Percentiles rank a stretch among this genome's conserved stretches.
phyloP scores from a whole-genome alignment of 75 land plant species.

The Pinus tabuliformis region DNA sequence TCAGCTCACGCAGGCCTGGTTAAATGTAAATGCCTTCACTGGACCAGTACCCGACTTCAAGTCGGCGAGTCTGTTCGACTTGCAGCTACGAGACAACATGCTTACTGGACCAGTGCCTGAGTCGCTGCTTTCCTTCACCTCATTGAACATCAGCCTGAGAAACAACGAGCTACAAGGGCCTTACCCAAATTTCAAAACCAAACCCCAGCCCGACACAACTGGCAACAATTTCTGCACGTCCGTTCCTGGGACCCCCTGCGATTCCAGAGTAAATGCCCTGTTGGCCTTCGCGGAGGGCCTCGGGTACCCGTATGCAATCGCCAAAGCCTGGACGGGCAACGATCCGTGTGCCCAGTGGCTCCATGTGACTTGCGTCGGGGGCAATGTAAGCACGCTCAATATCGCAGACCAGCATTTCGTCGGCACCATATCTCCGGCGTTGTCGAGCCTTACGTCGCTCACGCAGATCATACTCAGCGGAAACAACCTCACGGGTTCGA shows the following conservation, averaged over 20 bases:
- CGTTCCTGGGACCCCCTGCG: slow-evolving; percentile 40
- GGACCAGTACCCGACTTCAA: too few relatives aligned
- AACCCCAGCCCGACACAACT: slow-evolving; percentile 5
- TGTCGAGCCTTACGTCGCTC: slow-evolving; percentile 43
- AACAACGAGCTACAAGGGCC: slow-evolving; percentile 81
- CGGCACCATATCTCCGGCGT: slow-evolving; percentile 65
- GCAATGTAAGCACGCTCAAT: slow-evolving; percentile 26
- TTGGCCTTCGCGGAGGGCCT: slow-evolving; percentile 30
- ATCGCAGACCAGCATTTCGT: slow-evolving; percentile 34
- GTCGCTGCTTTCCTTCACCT: too few relatives aligned
- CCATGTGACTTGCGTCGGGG: slow-evolving; percentile 41
- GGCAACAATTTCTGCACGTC: slow-evolving; percentile 51
- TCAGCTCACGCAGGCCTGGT: too few relatives aligned
- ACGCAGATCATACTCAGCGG: slow-evolving; percentile 43
- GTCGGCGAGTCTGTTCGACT: slow-evolving; percentile 22
- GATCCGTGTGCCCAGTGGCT: slow-evolving; percentile 63
- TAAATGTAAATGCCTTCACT: too few relatives aligned
- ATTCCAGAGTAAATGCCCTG: slow-evolving; percentile 35
- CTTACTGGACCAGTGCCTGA: slow-evolving; percentile 72
- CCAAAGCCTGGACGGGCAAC: slow-evolving; percentile 65
- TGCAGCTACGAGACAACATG: slow-evolving; percentile 60
- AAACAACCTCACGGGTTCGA: slow-evolving; percentile 62
- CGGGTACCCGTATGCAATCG: slow-evolving; percentile 42
- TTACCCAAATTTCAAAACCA: slow-evolving; percentile 34
- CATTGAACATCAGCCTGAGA: slow-evolving; percentile 52